Conservation (phyloP, 1,139 yeast species). For the Debaryomyces udenii region DNA sequence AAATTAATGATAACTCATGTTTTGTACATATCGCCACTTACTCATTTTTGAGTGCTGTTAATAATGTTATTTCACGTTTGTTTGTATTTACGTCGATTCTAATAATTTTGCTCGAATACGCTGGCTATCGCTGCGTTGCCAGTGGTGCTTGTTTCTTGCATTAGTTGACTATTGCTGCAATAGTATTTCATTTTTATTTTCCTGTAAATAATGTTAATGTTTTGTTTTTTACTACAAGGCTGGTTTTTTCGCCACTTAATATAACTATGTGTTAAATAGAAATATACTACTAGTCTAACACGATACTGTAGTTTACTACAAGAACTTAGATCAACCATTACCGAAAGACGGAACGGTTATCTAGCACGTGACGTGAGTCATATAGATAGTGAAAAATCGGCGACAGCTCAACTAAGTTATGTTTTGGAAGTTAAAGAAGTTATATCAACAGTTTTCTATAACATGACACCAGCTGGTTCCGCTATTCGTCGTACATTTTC, state of each 20-base stretch:
- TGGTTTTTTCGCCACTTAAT: no score
- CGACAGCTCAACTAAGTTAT: background rate
- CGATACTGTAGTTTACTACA: no score
- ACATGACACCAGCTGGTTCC: slow-evolving; percentile 28
- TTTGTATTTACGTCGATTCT: background rate
- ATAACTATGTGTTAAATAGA: no score
- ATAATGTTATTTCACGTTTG: slow-evolving; percentile 1
- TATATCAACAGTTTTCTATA: slow-evolving; percentile 3
- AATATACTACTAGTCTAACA: no score
- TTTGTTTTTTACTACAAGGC: no score
- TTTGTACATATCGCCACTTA: slow-evolving; percentile 4
- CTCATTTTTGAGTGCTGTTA: no score
- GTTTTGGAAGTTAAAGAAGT: background rate
- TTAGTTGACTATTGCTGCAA: no score
- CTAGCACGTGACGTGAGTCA: slow-evolving; percentile 12
- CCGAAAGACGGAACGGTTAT: slow-evolving; percentile 1
- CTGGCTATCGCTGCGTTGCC: no score
- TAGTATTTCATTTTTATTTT: no score
- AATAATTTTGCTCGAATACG: no score
- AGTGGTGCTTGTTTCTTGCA: no score
- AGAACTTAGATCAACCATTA: background rate
- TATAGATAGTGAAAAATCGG: slow-evolving; percentile 10
- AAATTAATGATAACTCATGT: slow-evolving; percentile 14
- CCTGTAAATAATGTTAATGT: no score
- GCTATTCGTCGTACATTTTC: slow-evolving; percentile 40